phyloP scores from a whole-genome alignment of 768 basidiomycete species.

The Collybia nuda region DNA sequence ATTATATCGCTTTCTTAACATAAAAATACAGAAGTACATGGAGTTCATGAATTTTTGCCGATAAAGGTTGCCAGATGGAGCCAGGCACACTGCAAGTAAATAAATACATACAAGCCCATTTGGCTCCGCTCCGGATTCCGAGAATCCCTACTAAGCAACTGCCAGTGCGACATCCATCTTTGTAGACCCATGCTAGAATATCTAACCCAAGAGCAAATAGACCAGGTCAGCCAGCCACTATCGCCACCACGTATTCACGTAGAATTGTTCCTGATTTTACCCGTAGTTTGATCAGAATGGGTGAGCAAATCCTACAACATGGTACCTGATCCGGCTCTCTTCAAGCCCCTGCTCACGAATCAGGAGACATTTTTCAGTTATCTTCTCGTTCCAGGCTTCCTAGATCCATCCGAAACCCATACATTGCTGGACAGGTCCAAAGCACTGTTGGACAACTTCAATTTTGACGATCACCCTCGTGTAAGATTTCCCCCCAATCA shows the following conservation, averaged over 20 bases:
- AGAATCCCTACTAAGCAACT: no score
- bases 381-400: constrained; percentile 74
- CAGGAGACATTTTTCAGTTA: constrained; percentile 49
- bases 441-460: constrained; percentile 77
- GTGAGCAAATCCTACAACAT: constrained; percentile 31
- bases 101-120: no score
- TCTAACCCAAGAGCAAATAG: constrained; percentile 55
- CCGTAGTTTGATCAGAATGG: constrained; percentile 59
- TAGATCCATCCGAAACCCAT: constrained; percentile 53
- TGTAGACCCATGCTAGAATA: constrained; percentile 37
- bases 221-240: constrained; percentile 43
- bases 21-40: no score
- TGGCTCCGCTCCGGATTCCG: no score
- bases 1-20: no score
- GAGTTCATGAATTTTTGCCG: no score
- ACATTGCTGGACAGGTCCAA: constrained; percentile 71
- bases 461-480: constrained; percentile 74
- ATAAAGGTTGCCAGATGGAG: no score
- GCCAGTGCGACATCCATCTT: no score
- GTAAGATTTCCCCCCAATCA: constrained; percentile 36
- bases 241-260: neutral
- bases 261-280: neutral
- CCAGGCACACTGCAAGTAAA: no score
- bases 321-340: neutral
- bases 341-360: constrained; percentile 3